These are phyloP conservation scores for Epichloe glyceriae DNA, from an alignment of 2,329 filamentous ascomycete genomes.

Conservation along the genomic window DNA sequence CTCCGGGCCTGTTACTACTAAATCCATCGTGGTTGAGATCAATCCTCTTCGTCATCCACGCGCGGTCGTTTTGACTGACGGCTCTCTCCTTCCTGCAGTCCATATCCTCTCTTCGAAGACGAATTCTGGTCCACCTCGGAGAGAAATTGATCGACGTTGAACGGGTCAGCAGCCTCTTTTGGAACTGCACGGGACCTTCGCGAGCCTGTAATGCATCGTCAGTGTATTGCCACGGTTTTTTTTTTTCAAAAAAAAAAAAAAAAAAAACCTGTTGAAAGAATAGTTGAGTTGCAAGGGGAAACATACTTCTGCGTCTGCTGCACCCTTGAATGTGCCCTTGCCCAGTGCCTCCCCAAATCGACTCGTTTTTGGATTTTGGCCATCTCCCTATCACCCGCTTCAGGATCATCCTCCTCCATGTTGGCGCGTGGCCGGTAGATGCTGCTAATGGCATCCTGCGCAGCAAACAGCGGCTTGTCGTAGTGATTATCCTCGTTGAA, in stretches of 20 bases:
- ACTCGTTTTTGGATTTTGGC: conserved; percentile 71
- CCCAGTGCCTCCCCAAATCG: conserved; percentile 80
- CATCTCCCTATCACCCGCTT: conserved; percentile 69
- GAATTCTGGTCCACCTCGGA: conserved; percentile 57
- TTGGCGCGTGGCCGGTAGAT: conserved; percentile 78
- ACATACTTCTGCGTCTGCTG: conserved; percentile 65
- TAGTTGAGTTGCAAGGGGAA: not conserved
- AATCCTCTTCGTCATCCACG: conserved; percentile 57
- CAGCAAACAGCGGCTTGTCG: conserved; percentile 92
- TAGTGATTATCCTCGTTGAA: conserved; percentile 98
- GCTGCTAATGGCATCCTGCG: conserved; percentile 84
- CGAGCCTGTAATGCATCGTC: conserved; percentile 40
- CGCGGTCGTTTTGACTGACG: conserved; percentile 58
- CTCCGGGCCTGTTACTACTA: not conserved
- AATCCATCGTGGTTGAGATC: conserved; percentile 10
- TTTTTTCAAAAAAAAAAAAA: not conserved
- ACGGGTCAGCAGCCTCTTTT: conserved; percentile 74
- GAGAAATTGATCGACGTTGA: conserved; percentile 90
- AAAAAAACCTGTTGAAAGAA: not conserved
- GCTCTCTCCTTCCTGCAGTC: conserved; percentile 53
- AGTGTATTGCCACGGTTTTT: conserved; percentile 12
- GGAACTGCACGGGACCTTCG: conserved; percentile 90
- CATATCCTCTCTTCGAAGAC: conserved; percentile 62
- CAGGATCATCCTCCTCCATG: conserved; percentile 66
- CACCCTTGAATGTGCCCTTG: conserved; percentile 80